Conservation (phyloP, 2,329 filamentous ascomycete genomes). For the Aspergillus pseudotamarii region DNA sequence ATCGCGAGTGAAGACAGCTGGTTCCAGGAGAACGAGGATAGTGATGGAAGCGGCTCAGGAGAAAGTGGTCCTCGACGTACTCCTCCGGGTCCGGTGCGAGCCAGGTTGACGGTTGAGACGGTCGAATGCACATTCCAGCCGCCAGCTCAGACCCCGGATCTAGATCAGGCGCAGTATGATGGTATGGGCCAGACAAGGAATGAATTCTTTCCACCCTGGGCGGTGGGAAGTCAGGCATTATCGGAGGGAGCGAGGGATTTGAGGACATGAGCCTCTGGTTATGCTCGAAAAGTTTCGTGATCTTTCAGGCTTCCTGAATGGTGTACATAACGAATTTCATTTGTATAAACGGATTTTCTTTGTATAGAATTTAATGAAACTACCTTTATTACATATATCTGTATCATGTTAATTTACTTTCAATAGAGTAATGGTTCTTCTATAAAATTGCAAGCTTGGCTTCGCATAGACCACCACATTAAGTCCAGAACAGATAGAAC, state of each 20-base stretch:
- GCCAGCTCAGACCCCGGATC: background rate
- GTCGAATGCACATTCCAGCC: background rate
- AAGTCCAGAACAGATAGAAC: no score
- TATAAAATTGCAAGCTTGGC: no score
- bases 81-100: background rate
- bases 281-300: background rate
- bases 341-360: background rate
- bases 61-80: background rate
- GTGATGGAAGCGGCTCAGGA: background rate
- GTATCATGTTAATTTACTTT: background rate
- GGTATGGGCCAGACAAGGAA: background rate
- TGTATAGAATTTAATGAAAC: background rate
- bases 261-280: background rate
- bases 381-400: background rate
- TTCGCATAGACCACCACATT: no score
- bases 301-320: background rate
- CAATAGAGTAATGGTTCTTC: background rate
- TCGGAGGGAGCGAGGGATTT: background rate
- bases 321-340: background rate
- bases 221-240: background rate
- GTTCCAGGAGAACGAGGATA: background rate
- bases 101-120: background rate
- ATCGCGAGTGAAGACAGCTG: background rate
- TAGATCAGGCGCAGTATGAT: background rate
- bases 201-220: slow-evolving; percentile 2